A percentile compares a stretch with the other conserved stretches of the same genome.
Evolutionary conservation across 2,329 filamentous ascomycete species (phyloP).

Genomic region (Pseudomassariella vexata): DNA sequence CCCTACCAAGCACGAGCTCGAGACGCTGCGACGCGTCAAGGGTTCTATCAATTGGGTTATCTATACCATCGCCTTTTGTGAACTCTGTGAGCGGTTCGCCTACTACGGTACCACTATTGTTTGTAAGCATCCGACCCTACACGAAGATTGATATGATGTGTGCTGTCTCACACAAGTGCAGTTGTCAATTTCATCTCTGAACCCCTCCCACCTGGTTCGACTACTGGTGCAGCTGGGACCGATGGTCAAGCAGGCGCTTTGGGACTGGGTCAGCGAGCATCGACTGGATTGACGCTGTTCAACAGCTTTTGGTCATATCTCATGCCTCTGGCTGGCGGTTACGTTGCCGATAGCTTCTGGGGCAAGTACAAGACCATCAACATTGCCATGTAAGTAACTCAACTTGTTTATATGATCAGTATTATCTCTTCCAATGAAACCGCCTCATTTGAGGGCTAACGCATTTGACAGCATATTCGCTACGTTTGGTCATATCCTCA

Average conservation of each 20-base stretch:
- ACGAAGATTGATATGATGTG: slow-evolving; percentile 23
- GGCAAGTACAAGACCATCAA: slow-evolving; percentile 61
- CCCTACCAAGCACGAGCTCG: slow-evolving; percentile 49
- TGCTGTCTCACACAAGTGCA: slow-evolving; percentile 18
- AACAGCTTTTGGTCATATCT: slow-evolving; percentile 26
- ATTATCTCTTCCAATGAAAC: background rate
- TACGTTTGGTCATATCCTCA: slow-evolving; percentile 51
- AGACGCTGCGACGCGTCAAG: slow-evolving; percentile 44
- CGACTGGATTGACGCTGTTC: slow-evolving; percentile 20
- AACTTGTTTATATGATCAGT: background rate
- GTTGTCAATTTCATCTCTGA: slow-evolving; percentile 60
- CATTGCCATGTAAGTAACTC: slow-evolving; percentile 40
- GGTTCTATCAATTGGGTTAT: slow-evolving; percentile 48
- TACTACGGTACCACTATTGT: slow-evolving; percentile 54
- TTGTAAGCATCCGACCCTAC: background rate
- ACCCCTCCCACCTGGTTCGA: slow-evolving; percentile 46
- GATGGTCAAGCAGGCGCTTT: slow-evolving; percentile 45
- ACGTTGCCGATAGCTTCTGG: slow-evolving; percentile 52
- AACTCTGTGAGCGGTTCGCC: slow-evolving; percentile 59
- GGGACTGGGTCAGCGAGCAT: slow-evolving; percentile 32
- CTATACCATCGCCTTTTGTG: slow-evolving; percentile 57
- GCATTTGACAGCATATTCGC: too few species aligned
- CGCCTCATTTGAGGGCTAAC: too few species aligned
- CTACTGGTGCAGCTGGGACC: slow-evolving; percentile 41
- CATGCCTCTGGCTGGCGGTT: slow-evolving; percentile 32